A percentile compares a stretch with the other conserved stretches of the same genome.
These are phyloP conservation scores for Saccharomycopsis selenospora DNA, from an alignment of 805 yeast species.

Conservation along the genomic window DNA sequence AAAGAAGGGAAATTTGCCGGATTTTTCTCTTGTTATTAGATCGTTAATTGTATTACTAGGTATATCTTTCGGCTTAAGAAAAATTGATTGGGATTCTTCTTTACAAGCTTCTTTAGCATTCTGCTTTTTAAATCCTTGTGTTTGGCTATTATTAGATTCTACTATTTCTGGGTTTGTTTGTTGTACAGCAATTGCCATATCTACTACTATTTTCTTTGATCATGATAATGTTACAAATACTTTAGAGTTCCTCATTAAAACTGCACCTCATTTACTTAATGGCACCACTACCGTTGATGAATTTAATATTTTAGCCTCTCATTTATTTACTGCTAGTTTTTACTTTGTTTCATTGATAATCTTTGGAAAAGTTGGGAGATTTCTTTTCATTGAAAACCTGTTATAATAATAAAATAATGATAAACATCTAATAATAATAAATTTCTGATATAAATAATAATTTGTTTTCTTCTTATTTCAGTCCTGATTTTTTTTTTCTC, in stretches of 20 bases:
- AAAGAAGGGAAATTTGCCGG: neutral
- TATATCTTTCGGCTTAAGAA: conserved; percentile 60
- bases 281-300: too few relatives aligned
- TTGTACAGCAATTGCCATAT: conserved; percentile 26
- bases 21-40: conserved; percentile 25
- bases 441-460: too few relatives aligned
- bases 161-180: conserved; percentile 45
- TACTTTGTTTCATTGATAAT: conserved; percentile 58
- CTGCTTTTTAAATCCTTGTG: conserved; percentile 53
- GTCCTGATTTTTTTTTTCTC: too few relatives aligned
- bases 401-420: too few relatives aligned
- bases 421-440: too few relatives aligned
- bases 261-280: conserved; percentile 4
- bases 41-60: conserved; percentile 60
- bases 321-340: conserved; percentile 54
- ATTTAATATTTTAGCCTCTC: conserved; percentile 33
- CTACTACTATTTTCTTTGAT: conserved; percentile 21
- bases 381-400: conserved; percentile 30
- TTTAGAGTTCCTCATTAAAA: neutral
- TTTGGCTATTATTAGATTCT: conserved; percentile 63
- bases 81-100: conserved; percentile 60
- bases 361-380: conserved; percentile 65
- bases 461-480: too few relatives aligned
- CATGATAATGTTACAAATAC: conserved; percentile 9
- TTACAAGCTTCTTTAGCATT: conserved; percentile 59